These are phyloP conservation scores for Viola pubescens DNA, from an alignment of 441 rosid genomes.

Conservation along the genomic window DNA sequence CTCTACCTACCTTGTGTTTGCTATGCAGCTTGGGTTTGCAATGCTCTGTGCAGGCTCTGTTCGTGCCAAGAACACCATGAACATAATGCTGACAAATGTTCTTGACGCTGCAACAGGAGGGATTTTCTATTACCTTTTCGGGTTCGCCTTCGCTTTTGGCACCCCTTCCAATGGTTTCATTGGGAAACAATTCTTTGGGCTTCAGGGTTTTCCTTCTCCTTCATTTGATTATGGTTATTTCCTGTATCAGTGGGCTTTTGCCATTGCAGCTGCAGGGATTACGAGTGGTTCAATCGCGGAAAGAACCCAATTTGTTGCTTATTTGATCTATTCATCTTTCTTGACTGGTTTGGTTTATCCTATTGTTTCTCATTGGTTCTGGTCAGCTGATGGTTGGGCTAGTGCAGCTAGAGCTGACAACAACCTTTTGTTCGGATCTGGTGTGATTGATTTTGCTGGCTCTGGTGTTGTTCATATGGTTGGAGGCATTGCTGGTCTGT, in stretches of 20 bases:
- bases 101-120: slow-evolving; percentile 48
- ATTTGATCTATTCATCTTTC: slow-evolving; percentile 42
- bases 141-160: slow-evolving; percentile 43
- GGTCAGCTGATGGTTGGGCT: slow-evolving; percentile 44
- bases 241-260: slow-evolving; percentile 45
- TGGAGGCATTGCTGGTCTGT: slow-evolving; percentile 36
- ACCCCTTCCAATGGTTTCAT: slow-evolving; percentile 39
- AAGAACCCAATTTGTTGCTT: slow-evolving; percentile 39
- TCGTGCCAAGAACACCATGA: slow-evolving; percentile 45
- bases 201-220: slow-evolving; percentile 21
- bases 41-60: slow-evolving; percentile 48
- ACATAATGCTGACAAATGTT: slow-evolving; percentile 52
- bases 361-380: slow-evolving; percentile 47
- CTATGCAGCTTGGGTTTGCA: slow-evolving; percentile 52
- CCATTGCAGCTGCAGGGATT: slow-evolving; percentile 45
- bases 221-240: slow-evolving; percentile 30
- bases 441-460: slow-evolving; percentile 29
- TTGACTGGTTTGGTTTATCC: slow-evolving; percentile 47
- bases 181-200: slow-evolving; percentile 38
- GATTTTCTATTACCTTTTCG: slow-evolving; percentile 37
- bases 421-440: slow-evolving; percentile 18
- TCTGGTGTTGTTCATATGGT: slow-evolving; percentile 41
- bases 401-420: slow-evolving; percentile 24
- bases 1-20: slow-evolving; percentile 45
- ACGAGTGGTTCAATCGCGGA: slow-evolving; percentile 47